phyloP scores from a whole-genome alignment of 2,329 filamentous ascomycete genomes.

The Claviceps africana region DNA sequence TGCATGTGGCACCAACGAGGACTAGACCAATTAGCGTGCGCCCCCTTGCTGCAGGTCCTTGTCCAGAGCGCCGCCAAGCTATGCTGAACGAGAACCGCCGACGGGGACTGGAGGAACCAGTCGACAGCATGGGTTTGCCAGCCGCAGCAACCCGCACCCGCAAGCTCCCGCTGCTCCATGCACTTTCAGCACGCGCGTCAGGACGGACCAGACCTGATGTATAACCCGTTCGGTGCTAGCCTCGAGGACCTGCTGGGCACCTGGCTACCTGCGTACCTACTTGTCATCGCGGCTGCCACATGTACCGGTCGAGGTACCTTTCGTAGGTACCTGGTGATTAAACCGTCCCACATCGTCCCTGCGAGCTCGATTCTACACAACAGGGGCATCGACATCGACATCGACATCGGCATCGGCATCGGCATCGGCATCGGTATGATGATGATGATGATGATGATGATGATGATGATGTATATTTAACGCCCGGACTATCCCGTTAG shows the following conservation, averaged over 20 bases:
- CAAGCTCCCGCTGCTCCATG: conserved; percentile 1
- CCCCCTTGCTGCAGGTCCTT: not conserved
- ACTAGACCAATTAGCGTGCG: not conserved
- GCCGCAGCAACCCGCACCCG: not conserved
- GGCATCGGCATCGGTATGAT: not conserved
- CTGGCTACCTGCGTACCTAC: too few species aligned
- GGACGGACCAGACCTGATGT: not conserved
- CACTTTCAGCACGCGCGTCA: not conserved
- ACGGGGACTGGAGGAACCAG: too few species aligned
- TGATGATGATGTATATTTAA: too few species aligned
- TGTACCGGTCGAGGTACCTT: too few species aligned
- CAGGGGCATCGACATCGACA: not conserved
- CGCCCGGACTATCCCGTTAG: too few species aligned
- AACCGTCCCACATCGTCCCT: too few species aligned
- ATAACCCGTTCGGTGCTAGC: not conserved
- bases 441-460: too few species aligned
- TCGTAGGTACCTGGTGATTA: too few species aligned
- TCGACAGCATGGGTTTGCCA: not conserved
- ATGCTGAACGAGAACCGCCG: not conserved
- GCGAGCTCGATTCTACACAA: not conserved
- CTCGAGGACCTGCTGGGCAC: too few species aligned
- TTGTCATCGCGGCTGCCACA: too few species aligned
- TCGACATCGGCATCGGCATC: not conserved
- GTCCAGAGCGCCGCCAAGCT: not conserved
- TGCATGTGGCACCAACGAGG: not conserved